A percentile compares a stretch with the other conserved stretches of the same genome.
phyloP scores from a whole-genome alignment of 148 eudicot species.

The Fagopyrum tataricum region DNA sequence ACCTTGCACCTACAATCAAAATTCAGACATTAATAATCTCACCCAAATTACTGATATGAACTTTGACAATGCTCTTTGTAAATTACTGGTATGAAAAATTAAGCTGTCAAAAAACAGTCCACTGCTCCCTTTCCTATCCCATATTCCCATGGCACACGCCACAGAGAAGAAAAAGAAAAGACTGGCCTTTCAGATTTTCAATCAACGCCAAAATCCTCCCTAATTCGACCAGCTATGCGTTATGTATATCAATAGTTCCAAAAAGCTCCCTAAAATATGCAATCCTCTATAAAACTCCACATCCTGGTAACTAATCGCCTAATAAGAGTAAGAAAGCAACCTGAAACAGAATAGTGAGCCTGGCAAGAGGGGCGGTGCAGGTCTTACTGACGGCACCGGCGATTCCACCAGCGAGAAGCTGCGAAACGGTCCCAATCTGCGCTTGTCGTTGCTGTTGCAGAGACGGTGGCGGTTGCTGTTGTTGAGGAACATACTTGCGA shows the following conservation, averaged over 20 bases:
- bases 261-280: neutral
- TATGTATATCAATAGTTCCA: neutral
- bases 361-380: slow-evolving; percentile 20
- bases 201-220: neutral
- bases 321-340: slow-evolving; percentile 17
- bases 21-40: neutral
- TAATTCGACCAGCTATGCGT: neutral
- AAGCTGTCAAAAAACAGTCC: too few species aligned
- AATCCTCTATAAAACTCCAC: neutral
- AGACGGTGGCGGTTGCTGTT: too few species aligned
- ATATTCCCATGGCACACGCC: too few species aligned
- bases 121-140: too few species aligned
- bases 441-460: too few species aligned
- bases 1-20: slow-evolving; percentile 66
- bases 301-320: neutral
- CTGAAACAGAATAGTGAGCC: slow-evolving; percentile 71
- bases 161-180: neutral
- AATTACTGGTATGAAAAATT: neutral
- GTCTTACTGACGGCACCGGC: too few species aligned
- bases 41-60: neutral
- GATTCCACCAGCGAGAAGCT: too few species aligned
- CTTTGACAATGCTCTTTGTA: neutral
- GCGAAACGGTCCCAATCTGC: too few species aligned
- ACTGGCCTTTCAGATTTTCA: neutral
- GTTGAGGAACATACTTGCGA: slow-evolving; percentile 12